Evolutionary conservation across 2,329 filamentous ascomycete species (phyloP).

Genomic region (Clonostachys rhizophaga): DNA sequence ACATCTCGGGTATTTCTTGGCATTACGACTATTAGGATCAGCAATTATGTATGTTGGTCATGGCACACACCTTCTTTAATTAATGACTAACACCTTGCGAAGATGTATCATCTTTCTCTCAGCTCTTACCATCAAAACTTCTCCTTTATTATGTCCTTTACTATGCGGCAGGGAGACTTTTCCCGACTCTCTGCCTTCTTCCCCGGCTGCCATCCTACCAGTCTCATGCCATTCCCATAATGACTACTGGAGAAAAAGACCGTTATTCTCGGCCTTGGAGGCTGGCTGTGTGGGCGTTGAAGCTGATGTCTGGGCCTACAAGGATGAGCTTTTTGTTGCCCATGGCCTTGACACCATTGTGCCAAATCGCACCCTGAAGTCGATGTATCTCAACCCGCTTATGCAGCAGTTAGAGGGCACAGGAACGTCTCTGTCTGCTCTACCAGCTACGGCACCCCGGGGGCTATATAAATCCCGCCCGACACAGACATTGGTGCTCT

Average conservation of each 20-base stretch:
- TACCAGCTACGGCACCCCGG: conserved; percentile 33
- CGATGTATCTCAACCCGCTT: conserved; percentile 61
- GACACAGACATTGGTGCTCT: conserved; percentile 50
- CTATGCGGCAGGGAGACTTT: too few relatives aligned
- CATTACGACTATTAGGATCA: too few relatives aligned
- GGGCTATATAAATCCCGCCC: conserved; percentile 55
- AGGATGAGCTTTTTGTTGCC: conserved; percentile 53
- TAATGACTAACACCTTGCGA: too few relatives aligned
- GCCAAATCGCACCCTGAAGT: conserved; percentile 50
- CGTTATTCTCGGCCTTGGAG: conserved; percentile 56
- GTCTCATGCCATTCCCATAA: conserved; percentile 64
- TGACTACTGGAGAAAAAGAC: conserved; percentile 63
- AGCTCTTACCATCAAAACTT: too few relatives aligned
- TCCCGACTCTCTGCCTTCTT: too few relatives aligned
- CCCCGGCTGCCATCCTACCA: conserved; percentile 19
- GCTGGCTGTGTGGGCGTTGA: conserved; percentile 61
- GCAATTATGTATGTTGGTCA: too few relatives aligned
- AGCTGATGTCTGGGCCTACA: conserved; percentile 63
- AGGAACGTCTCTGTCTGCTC: conserved; percentile 19
- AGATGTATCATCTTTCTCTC: too few relatives aligned
- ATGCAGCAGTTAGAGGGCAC: conserved; percentile 52
- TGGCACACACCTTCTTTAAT: too few relatives aligned
- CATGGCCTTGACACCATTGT: conserved; percentile 53
- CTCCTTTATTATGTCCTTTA: too few relatives aligned
- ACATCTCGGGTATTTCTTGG: too few relatives aligned